Percentiles rank a stretch among this genome's conserved stretches.
Evolutionary conservation across 2,329 filamentous ascomycete genomes (phyloP).

Genomic region (Blastomyces percursus): DNA sequence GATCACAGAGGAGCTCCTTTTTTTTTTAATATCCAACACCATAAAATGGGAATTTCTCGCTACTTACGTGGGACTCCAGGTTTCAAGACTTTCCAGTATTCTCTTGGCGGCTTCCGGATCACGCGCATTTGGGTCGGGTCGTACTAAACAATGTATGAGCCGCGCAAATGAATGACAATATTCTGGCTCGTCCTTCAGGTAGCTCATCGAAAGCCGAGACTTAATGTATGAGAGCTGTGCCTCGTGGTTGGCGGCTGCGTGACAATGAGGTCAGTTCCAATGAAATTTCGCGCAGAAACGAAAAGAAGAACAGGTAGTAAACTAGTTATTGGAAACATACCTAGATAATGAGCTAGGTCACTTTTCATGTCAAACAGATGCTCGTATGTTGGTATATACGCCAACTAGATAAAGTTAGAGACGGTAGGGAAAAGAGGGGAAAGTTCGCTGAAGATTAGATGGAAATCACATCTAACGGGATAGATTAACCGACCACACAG

Average conservation of each 20-base stretch:
- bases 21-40: not conserved
- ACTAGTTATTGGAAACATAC: not conserved
- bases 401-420: constrained; percentile 2
- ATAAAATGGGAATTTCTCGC: not conserved
- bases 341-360: constrained; percentile 2
- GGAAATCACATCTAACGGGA: not conserved
- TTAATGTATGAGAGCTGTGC: constrained; percentile 2
- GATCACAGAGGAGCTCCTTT: no score
- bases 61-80: not conserved
- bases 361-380: not conserved
- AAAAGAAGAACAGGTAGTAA: not conserved
- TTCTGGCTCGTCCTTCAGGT: not conserved
- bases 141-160: constrained; percentile 6
- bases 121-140: constrained; percentile 2
- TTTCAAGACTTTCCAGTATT: constrained; percentile 1
- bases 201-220: not conserved
- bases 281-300: not conserved
- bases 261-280: not conserved
- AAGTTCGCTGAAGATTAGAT: not conserved
- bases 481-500: constrained; percentile 2
- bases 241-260: not conserved
- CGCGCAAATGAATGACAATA: not conserved
- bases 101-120: constrained; percentile 3
- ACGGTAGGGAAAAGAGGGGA: not conserved
- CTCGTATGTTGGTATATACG: not conserved